Conservation (phyloP, 805 yeast species). For the Maudiozyma barnettii region DNA sequence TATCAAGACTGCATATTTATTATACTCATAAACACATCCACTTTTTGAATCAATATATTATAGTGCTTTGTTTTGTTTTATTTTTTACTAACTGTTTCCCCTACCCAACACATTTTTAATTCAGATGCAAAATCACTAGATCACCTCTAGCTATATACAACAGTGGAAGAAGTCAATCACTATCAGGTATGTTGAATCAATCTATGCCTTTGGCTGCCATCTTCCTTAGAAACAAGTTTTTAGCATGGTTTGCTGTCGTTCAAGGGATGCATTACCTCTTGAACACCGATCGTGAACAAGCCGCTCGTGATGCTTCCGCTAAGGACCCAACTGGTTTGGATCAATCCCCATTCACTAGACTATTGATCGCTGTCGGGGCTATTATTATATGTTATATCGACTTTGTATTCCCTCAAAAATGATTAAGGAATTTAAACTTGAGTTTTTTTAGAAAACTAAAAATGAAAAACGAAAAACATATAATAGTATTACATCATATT, state of each 20-base stretch:
- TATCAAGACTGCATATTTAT: no score
- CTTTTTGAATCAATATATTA: no score
- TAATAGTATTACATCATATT: neutral
- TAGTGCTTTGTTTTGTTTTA: neutral
- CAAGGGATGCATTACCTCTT: conserved; percentile 34
- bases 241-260: conserved; percentile 44
- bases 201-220: conserved; percentile 62
- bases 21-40: no score
- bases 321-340: conserved; percentile 20
- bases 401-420: conserved; percentile 34
- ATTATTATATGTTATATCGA: conserved; percentile 48
- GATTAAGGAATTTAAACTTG: no score
- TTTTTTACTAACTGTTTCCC: neutral
- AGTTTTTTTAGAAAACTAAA: no score
- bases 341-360: conserved; percentile 36
- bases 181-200: conserved; percentile 33
- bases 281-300: conserved; percentile 24
- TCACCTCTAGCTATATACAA: conserved; percentile 38
- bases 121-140: conserved; percentile 9
- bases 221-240: conserved; percentile 41
- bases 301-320: conserved; percentile 25
- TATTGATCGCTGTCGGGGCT: conserved; percentile 39
- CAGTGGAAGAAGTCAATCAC: conserved; percentile 34
- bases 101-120: neutral
- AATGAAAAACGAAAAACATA: neutral